A percentile compares a stretch with the other conserved stretches of the same genome.
phyloP scores from a whole-genome alignment of 768 basidiomycete genomes.

The Pleurotus tuoliensis region DNA sequence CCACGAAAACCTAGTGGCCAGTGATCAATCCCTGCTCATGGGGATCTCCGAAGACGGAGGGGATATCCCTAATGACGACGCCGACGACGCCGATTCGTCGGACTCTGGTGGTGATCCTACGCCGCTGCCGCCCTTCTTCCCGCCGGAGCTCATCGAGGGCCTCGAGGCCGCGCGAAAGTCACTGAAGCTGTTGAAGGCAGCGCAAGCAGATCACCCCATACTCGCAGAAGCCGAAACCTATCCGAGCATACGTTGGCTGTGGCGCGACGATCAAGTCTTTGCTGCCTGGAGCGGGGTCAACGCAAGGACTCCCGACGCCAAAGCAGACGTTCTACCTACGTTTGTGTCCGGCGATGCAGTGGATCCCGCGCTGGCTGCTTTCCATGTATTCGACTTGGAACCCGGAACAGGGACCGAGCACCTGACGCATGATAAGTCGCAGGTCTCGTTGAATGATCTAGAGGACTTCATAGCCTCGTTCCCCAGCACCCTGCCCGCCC shows the following conservation, averaged over 20 bases:
- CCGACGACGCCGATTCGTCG: slow-evolving; percentile 25
- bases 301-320: not conserved
- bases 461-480: slow-evolving; percentile 52
- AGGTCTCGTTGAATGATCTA: slow-evolving; percentile 28
- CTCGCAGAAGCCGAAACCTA: slow-evolving; percentile 28
- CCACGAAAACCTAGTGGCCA: not conserved
- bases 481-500: slow-evolving; percentile 53
- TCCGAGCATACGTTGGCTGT: slow-evolving; percentile 52
- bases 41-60: slow-evolving; percentile 32
- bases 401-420: slow-evolving; percentile 39
- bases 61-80: slow-evolving; percentile 35
- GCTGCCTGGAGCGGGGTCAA: slow-evolving; percentile 35
- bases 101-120: slow-evolving; percentile 24
- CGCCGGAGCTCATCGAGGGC: slow-evolving; percentile 41
- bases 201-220: slow-evolving; percentile 61
- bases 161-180: slow-evolving; percentile 69
- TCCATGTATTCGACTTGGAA: slow-evolving; percentile 62
- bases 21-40: slow-evolving; percentile 28
- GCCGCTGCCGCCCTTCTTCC: slow-evolving; percentile 64
- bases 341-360: slow-evolving; percentile 11
- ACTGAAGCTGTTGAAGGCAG: slow-evolving; percentile 56
- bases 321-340: not conserved
- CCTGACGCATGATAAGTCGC: slow-evolving; percentile 21
- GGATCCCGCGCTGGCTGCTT: slow-evolving; percentile 36
- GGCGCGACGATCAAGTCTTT: slow-evolving; percentile 52